Conservation (phyloP, 2,329 filamentous ascomycete species). For the Colletotrichum melonis region DNA sequence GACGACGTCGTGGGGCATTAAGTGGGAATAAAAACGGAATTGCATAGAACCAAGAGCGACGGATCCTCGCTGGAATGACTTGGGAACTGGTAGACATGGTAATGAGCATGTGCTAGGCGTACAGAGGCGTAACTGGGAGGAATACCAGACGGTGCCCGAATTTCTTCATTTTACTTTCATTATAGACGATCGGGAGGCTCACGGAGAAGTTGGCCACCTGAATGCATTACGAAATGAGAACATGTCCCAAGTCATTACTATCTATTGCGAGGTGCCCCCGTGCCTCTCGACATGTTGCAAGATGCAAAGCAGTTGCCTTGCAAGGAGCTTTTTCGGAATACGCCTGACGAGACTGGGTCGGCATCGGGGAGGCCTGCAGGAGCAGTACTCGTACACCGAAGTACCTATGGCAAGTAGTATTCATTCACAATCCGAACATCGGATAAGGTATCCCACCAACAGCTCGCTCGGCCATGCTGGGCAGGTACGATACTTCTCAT, state of each 20-base stretch:
- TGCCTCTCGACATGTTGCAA: not conserved
- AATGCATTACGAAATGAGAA: conserved; percentile 36
- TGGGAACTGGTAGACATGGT: conserved; percentile 35
- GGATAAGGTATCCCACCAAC: no score
- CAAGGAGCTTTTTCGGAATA: not conserved
- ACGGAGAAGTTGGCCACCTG: conserved; percentile 18
- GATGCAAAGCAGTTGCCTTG: not conserved
- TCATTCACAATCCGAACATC: not conserved
- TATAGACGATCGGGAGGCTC: conserved; percentile 29
- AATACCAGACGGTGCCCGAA: conserved; percentile 35
- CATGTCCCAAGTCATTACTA: conserved; percentile 8
- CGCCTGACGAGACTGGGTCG: not conserved
- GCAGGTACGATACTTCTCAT: not conserved
- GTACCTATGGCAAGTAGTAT: not conserved
- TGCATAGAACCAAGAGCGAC: conserved; percentile 35
- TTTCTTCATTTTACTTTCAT: conserved; percentile 28
- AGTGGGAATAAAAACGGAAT: conserved; percentile 23
- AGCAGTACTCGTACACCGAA: not conserved
- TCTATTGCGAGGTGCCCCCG: not conserved
- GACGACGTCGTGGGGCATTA: conserved; percentile 46
- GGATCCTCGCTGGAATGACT: conserved; percentile 36
- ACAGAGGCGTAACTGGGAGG: conserved; percentile 40
- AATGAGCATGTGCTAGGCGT: conserved; percentile 47
- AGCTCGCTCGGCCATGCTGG: not conserved
- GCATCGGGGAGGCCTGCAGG: not conserved